Evolutionary conservation across 1,284 basidiomycete genomes (phyloP), one percentile per base, ranked within the genome.

Genomic region (Rhodotorula glutinis): DNA sequence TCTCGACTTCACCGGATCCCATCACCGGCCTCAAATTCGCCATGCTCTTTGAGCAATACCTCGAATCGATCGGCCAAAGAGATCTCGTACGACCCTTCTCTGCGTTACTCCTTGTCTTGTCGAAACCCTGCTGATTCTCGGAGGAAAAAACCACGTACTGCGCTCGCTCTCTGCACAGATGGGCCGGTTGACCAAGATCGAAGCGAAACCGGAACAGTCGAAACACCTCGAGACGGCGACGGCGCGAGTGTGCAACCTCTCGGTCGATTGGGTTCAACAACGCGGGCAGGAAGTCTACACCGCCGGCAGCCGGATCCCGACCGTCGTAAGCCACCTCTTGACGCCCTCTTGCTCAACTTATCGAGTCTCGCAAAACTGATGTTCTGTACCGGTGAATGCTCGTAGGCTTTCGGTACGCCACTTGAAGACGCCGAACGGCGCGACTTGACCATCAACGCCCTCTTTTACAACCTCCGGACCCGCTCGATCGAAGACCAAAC

Each of bases 221-320:
- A 99, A 99, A 79, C 96, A 98, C 79, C 84, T 99, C 44, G 95
- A 98, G 80, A 98, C 96, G 0, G 95, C 93, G 0, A 89, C 89
- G n/a, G 89, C 92, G 41, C 86, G 85, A 41, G 82, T 98, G 33
- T 82, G 92, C 57, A 93, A 86, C 4, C 81, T 91, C 55, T 91
- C 93, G 66, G 82, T 98, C 60, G 96, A 99, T 79, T 89, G 98
- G 75, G 96, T 98, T 17, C 98, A 98, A 76, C 82, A 98, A 56
- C 82, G 96, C 65, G 91, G 88, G 69, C 96, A 98, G 79, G 92
- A 90, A 73, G 76, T 77, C n/a, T 98, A 98, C 79, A 86, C 91
- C 0, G 84, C 86, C 47, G 83, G 86, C 59, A 94, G 89, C 78
- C 84, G 96, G 2, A 98, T 99, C 62, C 96, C 96, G 0, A 88